These are phyloP conservation scores for Rhodomyrtus psidioides DNA, from an alignment of 441 rosid species.

Conservation along the genomic window DNA sequence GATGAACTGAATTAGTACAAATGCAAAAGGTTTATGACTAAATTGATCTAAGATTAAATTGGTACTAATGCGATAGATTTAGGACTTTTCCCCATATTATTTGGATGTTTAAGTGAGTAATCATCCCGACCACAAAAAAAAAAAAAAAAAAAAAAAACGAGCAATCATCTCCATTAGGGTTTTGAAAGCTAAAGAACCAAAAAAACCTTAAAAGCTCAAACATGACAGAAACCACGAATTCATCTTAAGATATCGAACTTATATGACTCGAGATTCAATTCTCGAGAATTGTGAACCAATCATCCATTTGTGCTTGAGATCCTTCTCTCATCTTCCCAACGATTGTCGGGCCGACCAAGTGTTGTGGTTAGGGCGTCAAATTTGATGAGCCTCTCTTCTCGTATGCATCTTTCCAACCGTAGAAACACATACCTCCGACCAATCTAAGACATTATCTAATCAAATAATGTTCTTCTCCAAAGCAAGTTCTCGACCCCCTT, in stretches of 20 bases:
- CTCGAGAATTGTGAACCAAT: fast-evolving
- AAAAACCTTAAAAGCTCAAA: not conserved
- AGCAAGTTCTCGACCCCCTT: not conserved
- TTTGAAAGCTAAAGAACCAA: not conserved
- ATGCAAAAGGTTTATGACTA: no score
- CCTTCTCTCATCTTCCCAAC: not conserved
- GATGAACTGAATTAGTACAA: no score
- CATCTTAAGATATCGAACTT: fast-evolving
- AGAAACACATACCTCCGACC: not conserved
- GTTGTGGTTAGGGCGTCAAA: not conserved
- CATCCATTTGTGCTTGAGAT: not conserved
- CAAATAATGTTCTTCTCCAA: not conserved
- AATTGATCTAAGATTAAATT: no score
- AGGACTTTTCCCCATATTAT: not conserved
- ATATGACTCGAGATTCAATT: not conserved
- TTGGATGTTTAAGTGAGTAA: not conserved
- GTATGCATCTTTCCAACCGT: not conserved
- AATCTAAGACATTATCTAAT: not conserved
- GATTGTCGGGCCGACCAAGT: not conserved
- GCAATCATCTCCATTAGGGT: not conserved
- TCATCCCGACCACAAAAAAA: no score
- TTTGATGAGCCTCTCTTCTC: not conserved
- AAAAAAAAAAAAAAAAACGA: no score
- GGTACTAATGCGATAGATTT: no score
- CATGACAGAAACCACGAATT: not conserved